Base-by-base conservation (phyloP, 2,329 filamentous ascomycete genomes). In the Aaosphaeria arxii region DNA sequence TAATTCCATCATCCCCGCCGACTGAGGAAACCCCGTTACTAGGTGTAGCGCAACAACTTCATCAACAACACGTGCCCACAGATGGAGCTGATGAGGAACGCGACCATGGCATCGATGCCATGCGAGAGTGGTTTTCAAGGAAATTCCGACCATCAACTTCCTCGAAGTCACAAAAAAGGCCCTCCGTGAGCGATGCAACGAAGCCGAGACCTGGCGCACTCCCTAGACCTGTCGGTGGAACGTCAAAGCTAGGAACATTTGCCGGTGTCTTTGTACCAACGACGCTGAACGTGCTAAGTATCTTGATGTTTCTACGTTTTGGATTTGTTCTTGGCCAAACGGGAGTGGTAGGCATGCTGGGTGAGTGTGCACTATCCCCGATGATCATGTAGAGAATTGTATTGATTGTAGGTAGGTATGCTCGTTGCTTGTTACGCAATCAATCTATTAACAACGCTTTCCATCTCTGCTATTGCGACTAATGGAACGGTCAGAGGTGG, bases 271-370 rank as follows among this genome's bases (percentile, higher is more conserved):
- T 91, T 67, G 87, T 95, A 11, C 90, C 90, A 1, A 90, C 90
- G n/a, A 91, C 86, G 52, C 76, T 95, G 56, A 95, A 94, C 69
- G 90, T 95, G 39, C 74, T 95, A 56, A 92, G 88, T 59, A 95
- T 95, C 70, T 80, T 95, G 52, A 95, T 95, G 89, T 95, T 95
- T 72, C 77, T 95, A 59, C 83, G 90, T 24, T 95, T 95, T 67
- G 89, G 90, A 24, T 85, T 90, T 59, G 88, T 95, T 48, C 76
- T 95, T 24, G 90, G 89, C 6, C 87, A 92, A 64, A 81, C 87
- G 53, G 90, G 90, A 24, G 76, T 95, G 40, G 55, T 92, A 40
- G 90, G 89, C 43, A 94, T 91, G 69, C 75, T 95, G 64, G 87
- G 88, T 88, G 74, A 68, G 77, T 64, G 6, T n/a, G 7, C 11